These are phyloP conservation scores for Hanseniaspora nectarophila DNA, from an alignment of 805 yeast species.

Conservation along the genomic window DNA sequence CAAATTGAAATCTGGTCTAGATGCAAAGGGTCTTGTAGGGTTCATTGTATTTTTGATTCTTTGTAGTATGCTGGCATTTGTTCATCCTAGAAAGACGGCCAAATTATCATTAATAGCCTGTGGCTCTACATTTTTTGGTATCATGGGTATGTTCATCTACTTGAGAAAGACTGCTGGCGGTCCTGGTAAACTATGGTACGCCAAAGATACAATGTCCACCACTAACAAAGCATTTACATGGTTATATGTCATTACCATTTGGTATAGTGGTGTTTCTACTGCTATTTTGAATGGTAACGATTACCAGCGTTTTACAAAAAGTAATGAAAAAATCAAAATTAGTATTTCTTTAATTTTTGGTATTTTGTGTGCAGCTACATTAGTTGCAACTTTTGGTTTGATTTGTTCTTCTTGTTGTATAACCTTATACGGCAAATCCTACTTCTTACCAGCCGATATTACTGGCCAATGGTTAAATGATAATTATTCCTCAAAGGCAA, in stretches of 20 bases:
- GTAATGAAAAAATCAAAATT: slow-evolving; percentile 16
- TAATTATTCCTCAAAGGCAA: slow-evolving; percentile 27
- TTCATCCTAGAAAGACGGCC: slow-evolving; percentile 28
- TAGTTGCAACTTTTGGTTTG: slow-evolving; percentile 33
- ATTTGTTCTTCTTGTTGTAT: slow-evolving; percentile 30
- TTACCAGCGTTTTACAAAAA: slow-evolving; percentile 31
- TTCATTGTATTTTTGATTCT: slow-evolving; percentile 32
- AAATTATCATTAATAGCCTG: slow-evolving; percentile 22
- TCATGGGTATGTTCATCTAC: slow-evolving; percentile 27
- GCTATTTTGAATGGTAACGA: slow-evolving; percentile 34
- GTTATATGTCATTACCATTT: slow-evolving; percentile 31
- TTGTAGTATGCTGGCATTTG: slow-evolving; percentile 22
- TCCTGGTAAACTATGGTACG: slow-evolving; percentile 28
- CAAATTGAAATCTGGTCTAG: slow-evolving; percentile 28
- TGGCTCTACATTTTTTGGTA: slow-evolving; percentile 23
- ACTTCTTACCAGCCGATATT: slow-evolving; percentile 33
- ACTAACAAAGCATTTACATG: slow-evolving; percentile 24
- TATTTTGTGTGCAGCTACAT: slow-evolving; percentile 29
- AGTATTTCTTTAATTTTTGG: slow-evolving; percentile 19
- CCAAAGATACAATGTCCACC: slow-evolving; percentile 22
- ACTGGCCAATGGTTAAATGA: slow-evolving; percentile 31
- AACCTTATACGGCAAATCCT: slow-evolving; percentile 28
- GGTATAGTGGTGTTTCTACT: slow-evolving; percentile 33
- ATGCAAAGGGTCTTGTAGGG: slow-evolving; percentile 32
- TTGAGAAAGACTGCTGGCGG: slow-evolving; percentile 25